These are phyloP conservation scores for Lachnellula willkommii DNA, from an alignment of 2,329 filamentous ascomycete species.

Conservation along the genomic window DNA sequence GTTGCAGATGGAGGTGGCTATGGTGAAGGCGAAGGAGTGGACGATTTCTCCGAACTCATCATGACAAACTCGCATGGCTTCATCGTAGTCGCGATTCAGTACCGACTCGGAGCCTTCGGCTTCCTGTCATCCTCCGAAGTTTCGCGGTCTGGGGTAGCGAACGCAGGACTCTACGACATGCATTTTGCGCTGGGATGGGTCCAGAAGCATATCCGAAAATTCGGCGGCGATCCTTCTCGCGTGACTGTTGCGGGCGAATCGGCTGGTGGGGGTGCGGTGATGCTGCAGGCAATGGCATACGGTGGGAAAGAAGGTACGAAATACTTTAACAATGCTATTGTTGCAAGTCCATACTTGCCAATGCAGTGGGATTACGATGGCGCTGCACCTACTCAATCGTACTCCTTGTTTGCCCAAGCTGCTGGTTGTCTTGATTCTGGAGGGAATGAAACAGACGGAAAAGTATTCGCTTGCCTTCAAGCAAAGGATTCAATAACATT, in stretches of 20 bases:
- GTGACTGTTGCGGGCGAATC: slow-evolving; percentile 45
- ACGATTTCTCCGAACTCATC: slow-evolving; percentile 36
- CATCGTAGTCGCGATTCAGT: slow-evolving; percentile 45
- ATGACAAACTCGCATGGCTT: slow-evolving; percentile 44
- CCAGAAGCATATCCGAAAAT: slow-evolving; percentile 45
- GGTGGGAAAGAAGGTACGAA: slow-evolving; percentile 31
- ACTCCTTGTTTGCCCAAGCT: slow-evolving; percentile 38
- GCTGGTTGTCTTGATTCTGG: slow-evolving; percentile 39
- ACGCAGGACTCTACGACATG: slow-evolving; percentile 48
- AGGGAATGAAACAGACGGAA: slow-evolving; percentile 32
- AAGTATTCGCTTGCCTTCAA: slow-evolving; percentile 28
- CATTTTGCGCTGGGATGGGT: slow-evolving; percentile 52
- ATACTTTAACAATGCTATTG: slow-evolving; percentile 19
- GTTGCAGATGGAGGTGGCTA: slow-evolving; percentile 41
- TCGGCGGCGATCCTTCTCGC: slow-evolving; percentile 45
- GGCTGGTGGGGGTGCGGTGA: slow-evolving; percentile 47
- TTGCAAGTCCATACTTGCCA: slow-evolving; percentile 45
- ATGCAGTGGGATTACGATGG: slow-evolving; percentile 47
- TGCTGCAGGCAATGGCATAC: slow-evolving; percentile 48
- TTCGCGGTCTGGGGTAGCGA: slow-evolving; percentile 38
- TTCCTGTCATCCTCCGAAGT: slow-evolving; percentile 26
- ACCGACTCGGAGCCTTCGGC: slow-evolving; percentile 35
- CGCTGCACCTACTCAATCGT: slow-evolving; percentile 38
- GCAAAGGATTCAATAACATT: slow-evolving; percentile 27
- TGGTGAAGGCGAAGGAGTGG: slow-evolving; percentile 35